A percentile compares a stretch with the other conserved stretches of the same genome.
phyloP scores from a whole-genome alignment of 2,329 filamentous ascomycete genomes.

The Curvularia spicifera region DNA sequence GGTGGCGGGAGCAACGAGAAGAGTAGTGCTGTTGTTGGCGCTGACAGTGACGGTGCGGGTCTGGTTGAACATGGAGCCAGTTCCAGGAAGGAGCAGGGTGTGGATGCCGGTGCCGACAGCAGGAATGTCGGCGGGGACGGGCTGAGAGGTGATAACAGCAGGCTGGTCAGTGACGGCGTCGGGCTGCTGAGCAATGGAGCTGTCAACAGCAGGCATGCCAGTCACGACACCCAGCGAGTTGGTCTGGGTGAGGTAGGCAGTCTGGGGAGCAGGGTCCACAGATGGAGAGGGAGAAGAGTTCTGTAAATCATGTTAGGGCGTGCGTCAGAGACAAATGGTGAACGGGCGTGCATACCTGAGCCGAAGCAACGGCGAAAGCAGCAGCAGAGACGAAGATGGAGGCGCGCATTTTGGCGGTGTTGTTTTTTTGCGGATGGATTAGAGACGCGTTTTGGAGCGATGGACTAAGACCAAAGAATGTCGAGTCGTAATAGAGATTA shows the following conservation, averaged over 20 bases:
- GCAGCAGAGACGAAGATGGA: slow-evolving; percentile 38
- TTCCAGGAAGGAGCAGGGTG: slow-evolving; percentile 40
- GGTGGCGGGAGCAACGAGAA: slow-evolving; percentile 25
- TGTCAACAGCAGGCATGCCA: slow-evolving; percentile 34
- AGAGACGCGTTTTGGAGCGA: slow-evolving; percentile 14
- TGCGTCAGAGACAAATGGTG: slow-evolving; percentile 13
- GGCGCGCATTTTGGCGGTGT: slow-evolving; percentile 39
- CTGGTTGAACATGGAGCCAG: slow-evolving; percentile 36
- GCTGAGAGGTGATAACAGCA: slow-evolving; percentile 31
- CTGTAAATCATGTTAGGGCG: slow-evolving; percentile 14
- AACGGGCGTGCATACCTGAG: slow-evolving; percentile 32
- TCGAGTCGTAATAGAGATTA: slow-evolving; percentile 18
- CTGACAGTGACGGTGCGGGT: slow-evolving; percentile 42
- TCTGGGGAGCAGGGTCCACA: slow-evolving; percentile 27
- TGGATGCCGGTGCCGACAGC: slow-evolving; percentile 45
- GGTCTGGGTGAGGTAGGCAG: slow-evolving; percentile 38
- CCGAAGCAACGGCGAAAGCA: slow-evolving; percentile 40
- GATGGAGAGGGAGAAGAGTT: background rate
- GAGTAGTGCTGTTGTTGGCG: slow-evolving; percentile 46
- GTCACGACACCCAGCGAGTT: slow-evolving; percentile 47
- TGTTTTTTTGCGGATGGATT: slow-evolving; percentile 11
- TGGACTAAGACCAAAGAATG: slow-evolving; percentile 18
- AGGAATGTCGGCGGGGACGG: slow-evolving; percentile 43
- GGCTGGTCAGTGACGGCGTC: slow-evolving; percentile 32
- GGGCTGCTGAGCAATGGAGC: slow-evolving; percentile 35